Base-by-base conservation (phyloP, 306 rosid genomes). In the Trichosanthes cucumerina region DNA sequence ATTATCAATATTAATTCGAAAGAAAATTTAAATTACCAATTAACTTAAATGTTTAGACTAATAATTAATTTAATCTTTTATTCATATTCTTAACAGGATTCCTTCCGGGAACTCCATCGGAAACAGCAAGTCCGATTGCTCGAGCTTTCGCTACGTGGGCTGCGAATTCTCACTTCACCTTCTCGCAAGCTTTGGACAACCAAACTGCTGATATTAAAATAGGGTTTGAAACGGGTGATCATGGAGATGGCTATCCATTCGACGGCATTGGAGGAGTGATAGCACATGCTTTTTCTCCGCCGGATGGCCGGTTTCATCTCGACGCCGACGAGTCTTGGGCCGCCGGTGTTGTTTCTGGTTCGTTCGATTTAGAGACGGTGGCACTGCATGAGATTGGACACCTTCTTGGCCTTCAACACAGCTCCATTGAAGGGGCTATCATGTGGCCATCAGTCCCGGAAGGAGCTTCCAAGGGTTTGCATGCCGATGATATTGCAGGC, bases 401-500 rank as follows among this genome's bases (percentile, higher is more conserved):
- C 6, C 69, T 62, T 28, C 69, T 62, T 1, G 69, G 69, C 1
- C 69, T 62, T 14, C 69, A 62, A 31, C 69, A 62, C 10, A 62
- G 69, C 69, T 62, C 69, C 41, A 62, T 31, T 62, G 69, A 62
- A 62, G 69, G 69, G n/a, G 69, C 69, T 62, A 62, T 62, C 41
- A 62, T 62, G 69, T 62, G 69, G 69, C 69, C 69, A 62, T 2
- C 14, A 26, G 41, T 62, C 39, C 69, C 36, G 9, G 69, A 14
- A 31, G 69, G 69, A 28, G 36, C 19, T 28, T 13, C 69, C 18
- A 62, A 62, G 69, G 69, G 69, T 62, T 62, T 62, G 69, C 69
- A 62, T 31, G 41, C 41, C 3, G 69, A 62, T 28, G 69, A 62
- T 62, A 62, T 62, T 28, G 36, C 41, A 28, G 69, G 69, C 41